Evolutionary conservation across 192 early-diverging fungal genomes (phyloP), one percentile per base, ranked within the genome.

Genomic region (Umbelopsis isabellina): DNA sequence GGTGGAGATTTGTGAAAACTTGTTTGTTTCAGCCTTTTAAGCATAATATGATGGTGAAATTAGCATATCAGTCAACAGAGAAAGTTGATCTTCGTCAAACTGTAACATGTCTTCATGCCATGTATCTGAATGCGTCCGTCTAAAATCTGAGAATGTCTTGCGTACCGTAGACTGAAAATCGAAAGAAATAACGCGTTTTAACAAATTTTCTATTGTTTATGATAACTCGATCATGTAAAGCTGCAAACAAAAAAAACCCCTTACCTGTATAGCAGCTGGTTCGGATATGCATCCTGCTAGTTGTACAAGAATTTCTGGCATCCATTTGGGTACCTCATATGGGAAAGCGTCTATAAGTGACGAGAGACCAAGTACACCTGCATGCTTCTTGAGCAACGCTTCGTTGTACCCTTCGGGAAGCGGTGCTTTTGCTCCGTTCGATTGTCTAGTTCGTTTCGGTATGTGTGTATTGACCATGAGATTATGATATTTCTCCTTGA

Each of bases 91-190:
- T 27, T 85, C 85, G 1, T 80, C 86, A 75, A 98, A 97, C 69
- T 79, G 77, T 68, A 81, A 80, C 75, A 87, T 86, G 69, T 98
- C 94, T 66, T 95, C 89, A 65, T 94, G 93, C 97, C 97, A 98
- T 10, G 90, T 92, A 71, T 98, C 97, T 68, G 93, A 92, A 72
- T 98, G 97, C 6, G 97, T 98, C 58, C 97, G 82, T 71, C 91
- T 84, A 73, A 98, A 98, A 70, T 98, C 95, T 6, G 94, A 89
- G 87, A 97, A 97, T 22, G 90, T 90, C 58, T 90, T 91, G 68
- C 91, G 86, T 5, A 96, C 91, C 3, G 97, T 92, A 7, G 89
- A 71, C 85, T 91, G 82, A 0, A 0, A 41, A 12, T 18, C 41
- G 65, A 23, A 53, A 45, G n/a, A 53, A 46, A 66, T 23, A 74